Base-by-base conservation (phyloP, 306 rosid species). In the Fragaria iinumae region DNA sequence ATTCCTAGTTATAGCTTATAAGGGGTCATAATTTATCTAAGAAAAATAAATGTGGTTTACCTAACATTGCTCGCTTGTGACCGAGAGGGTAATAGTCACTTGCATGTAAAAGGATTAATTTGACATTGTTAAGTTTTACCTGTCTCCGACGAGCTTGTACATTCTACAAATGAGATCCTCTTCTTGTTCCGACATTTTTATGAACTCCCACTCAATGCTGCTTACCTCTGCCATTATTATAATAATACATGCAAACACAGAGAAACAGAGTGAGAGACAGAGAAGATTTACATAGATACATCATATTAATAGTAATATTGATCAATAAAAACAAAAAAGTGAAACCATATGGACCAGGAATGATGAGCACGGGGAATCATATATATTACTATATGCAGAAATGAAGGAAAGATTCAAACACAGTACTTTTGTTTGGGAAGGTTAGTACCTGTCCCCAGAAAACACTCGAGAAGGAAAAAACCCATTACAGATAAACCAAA, bases 131-230 rank as follows among this genome's bases (percentile, higher is more conserved):
- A 39, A 60, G 64, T 44, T 21, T 66, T 84, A 84, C 90, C 90
- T 87, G 80, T 82, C 87, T 72, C 90, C 90, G 12, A 87, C 90
- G 29, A 84, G 90, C 67, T 78, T 87, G 50, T 87, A 75, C 90
- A 87, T 87, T 87, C 90, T 82, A 67, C 72, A 66, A 57, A 87
- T 84, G 74, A 87, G 90, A 82, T 87, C 90, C 80, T 87, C 87
- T 76, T 87, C 90, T 64, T 87, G 82, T 41, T 87, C 87, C 39
- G 90, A 60, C 88, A 87, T 87, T 77, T 77, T 80, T 34, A 87
- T 87, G 84, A 84, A 80, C 56, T 82, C 87, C 88, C 90, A 87
- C 79, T 87, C 90, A 4, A 84, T 75, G 27, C 90, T 87, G 83
- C 88, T 87, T 62, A 87, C 90, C 81, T 87, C 90, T 87, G 82